A percentile compares a stretch with the other conserved stretches of the same genome.
Evolutionary conservation across 2,329 filamentous ascomycete species (phyloP).

Genomic region (Alternaria metachromatica): DNA sequence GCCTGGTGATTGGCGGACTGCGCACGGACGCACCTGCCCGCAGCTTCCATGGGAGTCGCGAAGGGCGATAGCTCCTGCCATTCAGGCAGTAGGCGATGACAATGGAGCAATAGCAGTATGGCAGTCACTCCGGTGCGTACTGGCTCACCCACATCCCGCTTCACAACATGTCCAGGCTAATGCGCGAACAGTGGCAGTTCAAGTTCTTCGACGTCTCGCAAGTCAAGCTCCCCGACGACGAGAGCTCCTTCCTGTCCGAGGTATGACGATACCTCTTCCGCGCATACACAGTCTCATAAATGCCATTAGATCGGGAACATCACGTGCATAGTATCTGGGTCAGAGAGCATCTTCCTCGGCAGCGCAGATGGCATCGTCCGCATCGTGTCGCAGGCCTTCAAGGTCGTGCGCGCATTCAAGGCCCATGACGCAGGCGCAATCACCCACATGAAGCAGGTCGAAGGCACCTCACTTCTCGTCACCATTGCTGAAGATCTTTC

Average conservation of each 20-base stretch:
- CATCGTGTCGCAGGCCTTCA: slow-evolving; percentile 87
- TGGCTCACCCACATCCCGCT: neutral
- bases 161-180: slow-evolving; percentile 30
- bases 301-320: slow-evolving; percentile 66
- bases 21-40: slow-evolving; percentile 25
- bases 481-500: slow-evolving; percentile 88
- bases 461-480: slow-evolving; percentile 83
- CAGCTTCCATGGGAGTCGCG: slow-evolving; percentile 14
- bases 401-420: slow-evolving; percentile 83
- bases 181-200: slow-evolving; percentile 85
- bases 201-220: slow-evolving; percentile 98
- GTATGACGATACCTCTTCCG: slow-evolving; percentile 57
- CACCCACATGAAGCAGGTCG: slow-evolving; percentile 90
- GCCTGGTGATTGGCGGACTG: slow-evolving; percentile 5
- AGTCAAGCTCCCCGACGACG: slow-evolving; percentile 79
- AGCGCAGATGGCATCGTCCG: slow-evolving; percentile 84
- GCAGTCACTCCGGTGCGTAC: slow-evolving; percentile 51
- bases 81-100: slow-evolving; percentile 18
- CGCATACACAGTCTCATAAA: slow-evolving; percentile 33
- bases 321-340: slow-evolving; percentile 83
- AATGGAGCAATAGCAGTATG: slow-evolving; percentile 46
- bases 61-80: slow-evolving; percentile 33
- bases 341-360: slow-evolving; percentile 88
- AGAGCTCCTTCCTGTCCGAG: slow-evolving; percentile 79
- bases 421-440: slow-evolving; percentile 82